Percentiles rank a stretch among this genome's conserved stretches.
phyloP scores from a whole-genome alignment of 2,329 filamentous ascomycete species.

The Colletotrichum lupini region DNA sequence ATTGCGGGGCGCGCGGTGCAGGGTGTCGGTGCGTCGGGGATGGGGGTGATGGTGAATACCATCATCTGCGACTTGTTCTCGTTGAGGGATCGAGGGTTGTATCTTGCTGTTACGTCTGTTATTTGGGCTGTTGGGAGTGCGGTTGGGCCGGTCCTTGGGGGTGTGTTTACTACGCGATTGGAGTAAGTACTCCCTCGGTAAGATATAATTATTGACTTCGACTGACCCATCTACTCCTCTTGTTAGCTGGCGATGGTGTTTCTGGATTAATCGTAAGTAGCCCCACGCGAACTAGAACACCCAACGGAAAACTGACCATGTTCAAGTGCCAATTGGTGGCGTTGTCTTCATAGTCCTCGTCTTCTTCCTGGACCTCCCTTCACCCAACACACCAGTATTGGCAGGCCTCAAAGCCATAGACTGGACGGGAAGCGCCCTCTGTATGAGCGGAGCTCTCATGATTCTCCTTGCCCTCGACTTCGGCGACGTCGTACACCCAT shows the following conservation, averaged over 20 bases:
- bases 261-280: conserved; percentile 49
- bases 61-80: conserved; percentile 50
- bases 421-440: conserved; percentile 51
- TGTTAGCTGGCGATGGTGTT: conserved; percentile 54
- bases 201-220: conserved; percentile 46
- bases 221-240: conserved; percentile 56
- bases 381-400: conserved; percentile 71
- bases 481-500: conserved; percentile 75
- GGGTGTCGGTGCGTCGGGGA: conserved; percentile 58
- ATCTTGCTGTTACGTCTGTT: conserved; percentile 47
- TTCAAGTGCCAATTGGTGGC: conserved; percentile 44
- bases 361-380: conserved; percentile 70
- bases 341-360: conserved; percentile 43
- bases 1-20: conserved; percentile 53
- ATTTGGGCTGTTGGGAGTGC: conserved; percentile 54
- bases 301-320: background rate
- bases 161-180: conserved; percentile 52
- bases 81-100: conserved; percentile 45
- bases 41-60: conserved; percentile 55
- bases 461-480: conserved; percentile 45
- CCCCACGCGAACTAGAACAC: too few relatives aligned
- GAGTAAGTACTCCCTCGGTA: conserved; percentile 54
- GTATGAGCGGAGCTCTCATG: conserved; percentile 49
- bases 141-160: conserved; percentile 56
- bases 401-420: conserved; percentile 72